Base-by-base conservation (phyloP, 768 basidiomycete genomes). In the Tylopilus rubrobrunneus region DNA sequence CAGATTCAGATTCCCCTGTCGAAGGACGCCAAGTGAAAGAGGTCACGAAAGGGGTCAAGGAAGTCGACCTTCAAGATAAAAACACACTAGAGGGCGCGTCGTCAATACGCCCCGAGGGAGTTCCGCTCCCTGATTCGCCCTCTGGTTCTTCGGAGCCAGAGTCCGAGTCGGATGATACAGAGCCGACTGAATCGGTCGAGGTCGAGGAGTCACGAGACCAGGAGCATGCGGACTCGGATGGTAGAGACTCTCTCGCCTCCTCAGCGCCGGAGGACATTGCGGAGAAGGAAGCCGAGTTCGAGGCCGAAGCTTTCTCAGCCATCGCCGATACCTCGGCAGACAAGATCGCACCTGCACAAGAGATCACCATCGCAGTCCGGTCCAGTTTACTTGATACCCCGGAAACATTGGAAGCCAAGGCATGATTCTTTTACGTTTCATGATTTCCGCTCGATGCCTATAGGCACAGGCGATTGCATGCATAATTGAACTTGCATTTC, bases 41-140 rank as follows among this genome's bases (percentile, higher is more conserved):
- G 61, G 85, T 89, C 56, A 87, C 86, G 0, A 65, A 78, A 62
- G 86, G 86, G 5, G 88, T 89, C 46, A 75, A 84, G 56, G 77
- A 84, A 57, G 86, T 88, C 47, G 86, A 83, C 49, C 69, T 88
- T 46, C 79, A 80, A 36, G 83, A 77, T 29, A 56, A 55, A 49
- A 58, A 51, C 43, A 15, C 56, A 40, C 53, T 51, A 31, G 58
- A 59, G 27, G 57, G 48, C 27, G 28, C 19, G 9, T 53, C 56
- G 14, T 56, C 59, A 23, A 57, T 55, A 49, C 52, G 34, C 5
- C 70, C 75, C 4, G 71, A 74, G 37, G 69, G 59, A 6, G 58
- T 74, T 10, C 72, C 75, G 23, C 66, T 75, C 7, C 75, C 74
- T 1, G 75, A 71, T 17, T 76, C 74, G 9, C 74, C 71, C 2